A percentile compares a stretch with the other conserved stretches of the same genome.
phyloP scores from a whole-genome alignment of 176 grass and related monocot species.

The Bonia amplexicaulis region DNA sequence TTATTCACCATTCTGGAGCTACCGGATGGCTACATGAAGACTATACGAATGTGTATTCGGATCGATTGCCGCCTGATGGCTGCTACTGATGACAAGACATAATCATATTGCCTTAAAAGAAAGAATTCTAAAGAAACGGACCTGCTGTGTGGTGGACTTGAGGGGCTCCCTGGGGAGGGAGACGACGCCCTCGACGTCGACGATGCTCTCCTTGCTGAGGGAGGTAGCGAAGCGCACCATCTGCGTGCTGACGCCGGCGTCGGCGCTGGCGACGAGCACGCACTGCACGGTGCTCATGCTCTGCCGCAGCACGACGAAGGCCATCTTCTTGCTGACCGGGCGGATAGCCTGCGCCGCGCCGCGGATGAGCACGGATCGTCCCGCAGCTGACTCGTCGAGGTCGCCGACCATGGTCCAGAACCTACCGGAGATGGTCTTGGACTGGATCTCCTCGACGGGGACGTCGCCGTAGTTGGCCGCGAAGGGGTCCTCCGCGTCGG shows the following conservation, averaged over 20 bases:
- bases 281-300: slow-evolving; percentile 84
- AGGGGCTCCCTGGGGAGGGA: slow-evolving; percentile 77
- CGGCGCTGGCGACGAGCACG: slow-evolving; percentile 60
- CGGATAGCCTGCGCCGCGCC: slow-evolving; percentile 55
- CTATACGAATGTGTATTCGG: not conserved
- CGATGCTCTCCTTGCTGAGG: slow-evolving; percentile 84
- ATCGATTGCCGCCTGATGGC: not conserved
- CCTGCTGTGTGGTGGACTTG: slow-evolving; percentile 93
- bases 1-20: not conserved
- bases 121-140: not conserved
- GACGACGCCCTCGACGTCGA: slow-evolving; percentile 78
- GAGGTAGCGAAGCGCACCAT: slow-evolving; percentile 78
- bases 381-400: slow-evolving; percentile 32
- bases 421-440: slow-evolving; percentile 57
- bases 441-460: slow-evolving; percentile 75
- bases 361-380: slow-evolving; percentile 57
- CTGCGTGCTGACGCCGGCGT: slow-evolving; percentile 66
- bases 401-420: slow-evolving; percentile 49
- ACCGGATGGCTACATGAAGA: not conserved
- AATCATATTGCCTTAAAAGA: not conserved
- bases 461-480: slow-evolving; percentile 57
- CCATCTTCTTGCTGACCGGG: slow-evolving; percentile 94
- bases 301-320: slow-evolving; percentile 73
- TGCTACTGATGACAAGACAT: not conserved
- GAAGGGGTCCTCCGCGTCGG: slow-evolving; percentile 42